phyloP scores from a whole-genome alignment of 805 yeast species.

The Kodamaea kaohsiungensis region DNA sequence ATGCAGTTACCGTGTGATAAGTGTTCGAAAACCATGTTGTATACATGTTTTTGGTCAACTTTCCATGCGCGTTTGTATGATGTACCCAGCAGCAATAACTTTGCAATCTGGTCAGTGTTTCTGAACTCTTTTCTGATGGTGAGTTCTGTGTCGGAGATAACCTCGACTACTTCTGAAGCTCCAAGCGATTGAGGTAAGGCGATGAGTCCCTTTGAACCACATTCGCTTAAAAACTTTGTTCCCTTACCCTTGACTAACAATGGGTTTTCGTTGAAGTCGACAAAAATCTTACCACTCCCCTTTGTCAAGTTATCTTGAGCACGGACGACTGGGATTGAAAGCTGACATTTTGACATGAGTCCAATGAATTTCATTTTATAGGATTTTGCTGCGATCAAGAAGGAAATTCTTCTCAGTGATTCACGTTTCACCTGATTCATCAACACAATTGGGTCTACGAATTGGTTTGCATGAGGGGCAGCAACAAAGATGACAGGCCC shows the following conservation, averaged over 20 bases:
- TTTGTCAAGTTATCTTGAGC: conserved; percentile 80
- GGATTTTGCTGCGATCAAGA: conserved; percentile 83
- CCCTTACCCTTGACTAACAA: conserved; percentile 60
- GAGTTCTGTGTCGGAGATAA: conserved; percentile 72
- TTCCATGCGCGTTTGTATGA: conserved; percentile 73
- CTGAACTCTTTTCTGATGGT: conserved; percentile 68
- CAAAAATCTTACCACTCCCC: conserved; percentile 65
- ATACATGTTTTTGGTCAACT: conserved; percentile 84
- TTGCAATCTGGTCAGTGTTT: conserved; percentile 44
- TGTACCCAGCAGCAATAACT: conserved; percentile 52
- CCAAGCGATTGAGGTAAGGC: conserved; percentile 82
- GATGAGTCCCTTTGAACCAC: conserved; percentile 63
- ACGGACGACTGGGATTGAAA: conserved; percentile 87
- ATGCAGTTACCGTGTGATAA: conserved; percentile 76
- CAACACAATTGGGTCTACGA: conserved; percentile 77
- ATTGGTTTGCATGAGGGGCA: conserved; percentile 97
- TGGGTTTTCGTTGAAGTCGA: conserved; percentile 55
- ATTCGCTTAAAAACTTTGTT: conserved; percentile 65
- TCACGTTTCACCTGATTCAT: conserved; percentile 76
- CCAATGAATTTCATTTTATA: conserved; percentile 70
- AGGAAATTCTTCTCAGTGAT: conserved; percentile 69
- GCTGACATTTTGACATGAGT: conserved; percentile 67
- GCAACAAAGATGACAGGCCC: conserved; percentile 93
- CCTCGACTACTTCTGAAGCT: conserved; percentile 64
- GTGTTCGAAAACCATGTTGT: conserved; percentile 81